Evolutionary conservation across 2,329 filamentous ascomycete species (phyloP), one percentile per base, ranked within the genome.

Genomic region (Penicillium sp.): DNA sequence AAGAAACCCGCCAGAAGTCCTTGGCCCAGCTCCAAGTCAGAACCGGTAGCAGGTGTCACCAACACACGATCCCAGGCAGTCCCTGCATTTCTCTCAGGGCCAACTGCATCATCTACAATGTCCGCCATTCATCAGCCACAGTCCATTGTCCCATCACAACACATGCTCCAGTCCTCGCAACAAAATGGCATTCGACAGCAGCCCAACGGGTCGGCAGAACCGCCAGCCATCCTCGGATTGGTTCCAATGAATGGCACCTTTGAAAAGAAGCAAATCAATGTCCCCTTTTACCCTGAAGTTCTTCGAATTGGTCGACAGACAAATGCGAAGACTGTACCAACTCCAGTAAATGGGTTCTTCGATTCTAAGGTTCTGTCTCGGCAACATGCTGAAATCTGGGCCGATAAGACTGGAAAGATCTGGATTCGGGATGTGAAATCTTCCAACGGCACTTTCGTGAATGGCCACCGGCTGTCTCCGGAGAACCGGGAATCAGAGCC

Each of bases 371-470:
- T 99, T 26, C 84, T 99, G 24, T 98, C 95, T 39, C 85, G 95
- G 67, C 92, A 97, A 72, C 95, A 99, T 74, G 95, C 95, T 35
- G 95, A 99, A 73, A 90, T 99, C 37, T 98, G 92, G 86, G 92
- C 95, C 14, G 88, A 90, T 53, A 87, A 90, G 61, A 82, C 78
- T 60, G 93, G 93, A 52, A 96, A 96, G 72, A 89, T 99, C 44
- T 98, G 88, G 84, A 98, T 99, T 65, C 86, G 93, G 56, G 95
- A 99, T 76, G 90, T 99, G 67, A 99, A 98, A 76, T 98, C 95
- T 0, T 99, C 95, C 41, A 99, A 99, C 72, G 95, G 95, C 57
- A 99, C 95, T 1, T 99, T 99, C 75, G 93, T 99, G 65, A 99
- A 99, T 69, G 92, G 92, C 21, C 86, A 89, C 53, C 87, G 95